Base-by-base conservation (phyloP, 495 filamentous ascomycete species). In the Bombardia bombarda region DNA sequence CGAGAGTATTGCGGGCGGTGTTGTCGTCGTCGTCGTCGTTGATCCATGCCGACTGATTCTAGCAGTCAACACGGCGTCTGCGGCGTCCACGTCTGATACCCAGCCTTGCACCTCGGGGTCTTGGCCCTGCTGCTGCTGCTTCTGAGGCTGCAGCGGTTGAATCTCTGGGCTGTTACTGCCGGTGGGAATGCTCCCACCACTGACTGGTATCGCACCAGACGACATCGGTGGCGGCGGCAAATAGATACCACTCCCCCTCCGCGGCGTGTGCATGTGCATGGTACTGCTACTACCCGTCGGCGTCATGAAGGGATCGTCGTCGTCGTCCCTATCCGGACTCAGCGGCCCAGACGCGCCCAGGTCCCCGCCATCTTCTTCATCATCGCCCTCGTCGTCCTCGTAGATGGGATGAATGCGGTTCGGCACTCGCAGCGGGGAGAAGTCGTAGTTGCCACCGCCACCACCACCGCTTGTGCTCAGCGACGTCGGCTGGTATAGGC, bases 341-440 rank as follows among this genome's bases (percentile, higher is more conserved):
- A 38, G 32, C 8, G 30, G 42, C 17, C 43, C 46, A n/a, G n/a
- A n/a, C n/a, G n/a, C n/a, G n/a, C n/a, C n/a, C n/a, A n/a, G n/a
- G 20, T 37, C 20, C 34, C 31, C 49, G 1, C 39, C 41, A 34
- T 42, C 28, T 16, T 53, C 52, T 14, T 46, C 47, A 2, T 47
- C 53, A 8, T 70, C 79, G 38, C 89, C 86, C 31, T 94, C 88
- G 39, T 84, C 80, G 0, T 73, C 70, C 46, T 79, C 75, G 41
- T 73, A 70, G 37, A 79, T 79, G 0, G 75, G 75, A 45, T 76
- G 70, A 46, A 79, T 78, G 7, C 56, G 23, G 50, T 54, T 33
- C 12, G 34, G 25, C 9, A 32, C n/a, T 13, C 38, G 42, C 10
- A 56, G 35, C 10, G 43, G 54, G 10, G 43, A 12, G 19, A 55